phyloP scores from a whole-genome alignment of 345 rosid species.

The Xanthoceras sorbifolium region DNA sequence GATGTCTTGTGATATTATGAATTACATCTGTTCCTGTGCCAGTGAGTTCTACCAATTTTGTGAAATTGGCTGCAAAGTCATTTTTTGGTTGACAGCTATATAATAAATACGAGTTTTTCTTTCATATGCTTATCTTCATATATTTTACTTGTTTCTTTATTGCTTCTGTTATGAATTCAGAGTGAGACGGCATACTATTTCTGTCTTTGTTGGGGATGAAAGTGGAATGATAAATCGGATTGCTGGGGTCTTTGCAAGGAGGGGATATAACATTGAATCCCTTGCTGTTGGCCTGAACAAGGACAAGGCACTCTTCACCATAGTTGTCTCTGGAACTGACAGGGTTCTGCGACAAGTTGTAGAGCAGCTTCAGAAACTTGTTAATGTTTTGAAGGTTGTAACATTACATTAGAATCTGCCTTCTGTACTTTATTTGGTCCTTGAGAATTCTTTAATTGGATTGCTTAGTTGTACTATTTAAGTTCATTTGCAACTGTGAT shows the following conservation, averaged over 20 bases:
- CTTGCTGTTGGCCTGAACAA: conserved; percentile 95
- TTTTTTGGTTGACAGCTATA: not conserved
- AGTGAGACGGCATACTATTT: conserved; percentile 78
- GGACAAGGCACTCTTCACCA: conserved; percentile 93
- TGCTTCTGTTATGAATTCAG: conserved; percentile 32
- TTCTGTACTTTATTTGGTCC: conserved; percentile 3
- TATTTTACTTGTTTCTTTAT: not conserved
- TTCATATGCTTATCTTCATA: not conserved
- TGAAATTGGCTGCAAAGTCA: not conserved
- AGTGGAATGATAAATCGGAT: conserved; percentile 98
- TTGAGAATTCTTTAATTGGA: not conserved
- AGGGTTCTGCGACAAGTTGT: conserved; percentile 78
- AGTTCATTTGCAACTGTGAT: conserved; percentile 1
- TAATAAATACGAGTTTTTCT: not conserved
- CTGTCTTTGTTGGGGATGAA: conserved; percentile 95
- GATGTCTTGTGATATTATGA: not conserved
- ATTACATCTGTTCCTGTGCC: not conserved
- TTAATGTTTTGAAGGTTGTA: conserved; percentile 86
- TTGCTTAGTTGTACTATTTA: not conserved
- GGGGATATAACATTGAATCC: conserved; percentile 95
- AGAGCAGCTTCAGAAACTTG: conserved; percentile 96
- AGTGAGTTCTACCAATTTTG: not conserved
- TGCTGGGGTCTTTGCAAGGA: conserved; percentile 95
- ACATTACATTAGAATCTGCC: not conserved
- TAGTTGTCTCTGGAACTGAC: conserved; percentile 86